A percentile compares a stretch with the other conserved stretches of the same genome.
phyloP scores from a whole-genome alignment of 2,329 filamentous ascomycete genomes.

The Trematosphaeria pertusa region DNA sequence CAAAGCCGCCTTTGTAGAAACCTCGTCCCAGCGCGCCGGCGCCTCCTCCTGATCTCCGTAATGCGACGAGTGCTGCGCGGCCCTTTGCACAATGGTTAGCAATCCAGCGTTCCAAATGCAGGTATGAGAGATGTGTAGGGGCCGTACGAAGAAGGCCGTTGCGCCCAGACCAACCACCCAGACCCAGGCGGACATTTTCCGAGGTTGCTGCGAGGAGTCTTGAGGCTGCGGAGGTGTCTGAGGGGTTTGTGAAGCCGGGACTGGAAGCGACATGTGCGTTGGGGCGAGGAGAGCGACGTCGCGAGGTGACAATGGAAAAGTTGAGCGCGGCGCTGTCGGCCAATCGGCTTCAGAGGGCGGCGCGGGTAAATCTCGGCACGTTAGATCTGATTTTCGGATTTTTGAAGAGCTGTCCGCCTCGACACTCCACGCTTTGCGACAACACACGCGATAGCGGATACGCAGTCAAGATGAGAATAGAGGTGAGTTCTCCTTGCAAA shows the following conservation, averaged over 20 bases:
- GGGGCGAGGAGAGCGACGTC: neutral
- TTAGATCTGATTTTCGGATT: no score
- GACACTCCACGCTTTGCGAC: constrained; percentile 9
- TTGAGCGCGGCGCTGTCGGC: neutral
- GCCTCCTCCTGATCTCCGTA: constrained; percentile 76
- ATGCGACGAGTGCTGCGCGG: constrained; percentile 88
- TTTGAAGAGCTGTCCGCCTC: no score
- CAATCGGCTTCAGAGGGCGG: constrained; percentile 5
- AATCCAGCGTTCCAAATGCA: constrained; percentile 1
- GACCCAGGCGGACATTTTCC: constrained; percentile 64
- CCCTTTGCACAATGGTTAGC: constrained; percentile 66
- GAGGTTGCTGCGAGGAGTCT: neutral
- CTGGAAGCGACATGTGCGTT: neutral
- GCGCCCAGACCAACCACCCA: constrained; percentile 68
- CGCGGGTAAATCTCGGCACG: no score
- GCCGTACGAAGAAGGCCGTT: constrained; percentile 68
- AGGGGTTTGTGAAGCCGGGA: constrained; percentile 2
- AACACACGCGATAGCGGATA: constrained; percentile 10
- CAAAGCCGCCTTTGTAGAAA: constrained; percentile 99
- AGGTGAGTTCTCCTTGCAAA: no score
- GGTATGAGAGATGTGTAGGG: neutral
- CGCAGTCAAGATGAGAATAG: constrained; percentile 44
- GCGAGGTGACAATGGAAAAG: constrained; percentile 1
- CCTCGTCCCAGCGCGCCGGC: constrained; percentile 81
- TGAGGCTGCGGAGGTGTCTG: constrained; percentile 1